Base-by-base conservation (phyloP, 2,329 filamentous ascomycete genomes). In the Fusarium ramigenum region DNA sequence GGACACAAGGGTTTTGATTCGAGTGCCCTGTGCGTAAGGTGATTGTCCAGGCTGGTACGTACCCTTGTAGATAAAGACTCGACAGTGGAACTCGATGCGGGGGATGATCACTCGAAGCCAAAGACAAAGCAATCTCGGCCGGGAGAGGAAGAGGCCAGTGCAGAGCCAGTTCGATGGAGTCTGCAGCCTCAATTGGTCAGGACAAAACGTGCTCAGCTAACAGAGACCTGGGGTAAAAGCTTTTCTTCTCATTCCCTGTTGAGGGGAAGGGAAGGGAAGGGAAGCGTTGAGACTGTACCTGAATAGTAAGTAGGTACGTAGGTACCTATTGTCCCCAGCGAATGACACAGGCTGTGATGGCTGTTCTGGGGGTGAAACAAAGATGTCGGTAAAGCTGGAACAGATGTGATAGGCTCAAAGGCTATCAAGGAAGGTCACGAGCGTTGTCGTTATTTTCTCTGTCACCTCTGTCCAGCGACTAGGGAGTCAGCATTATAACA, bases 1-100 rank as follows among this genome's bases (percentile, higher is more conserved):
- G 25, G 60, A 56, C 44, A 49, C 65, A 68, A 69, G 44, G 69
- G 66, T 53, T 66, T 71, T 62, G 65, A 63, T 66, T 67, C 63
- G 56, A 63, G 66, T 58, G 65, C 46, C 66, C 65, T 69, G 65
- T 60, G 70, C 47, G 50, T 44, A 5, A 15, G 39, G 42, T 19
- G 46, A 32, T 49, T 49, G 60, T 53, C 32, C 46, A 53, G 39
- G n/a, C 23, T n/a, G 39, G 66, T 73, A 74, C 66, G 70, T 73
- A 73, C 70, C 70, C 49, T 58, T 39, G 28, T 34, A 60, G 52
- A 44, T 66, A 57, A 40, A 44, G 58, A 36, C 50, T 54, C 19
- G 30, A 16, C 47, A 66, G 44, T 67, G 63, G 64, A 63, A 34
- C 56, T 61, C 40, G 37, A 59, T 72, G 69, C 64, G 64, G 66